Evolutionary conservation across 2,329 filamentous ascomycete genomes (phyloP), one percentile per base, ranked within the genome.

Genomic region (Aaosphaeria pasadenensis): DNA sequence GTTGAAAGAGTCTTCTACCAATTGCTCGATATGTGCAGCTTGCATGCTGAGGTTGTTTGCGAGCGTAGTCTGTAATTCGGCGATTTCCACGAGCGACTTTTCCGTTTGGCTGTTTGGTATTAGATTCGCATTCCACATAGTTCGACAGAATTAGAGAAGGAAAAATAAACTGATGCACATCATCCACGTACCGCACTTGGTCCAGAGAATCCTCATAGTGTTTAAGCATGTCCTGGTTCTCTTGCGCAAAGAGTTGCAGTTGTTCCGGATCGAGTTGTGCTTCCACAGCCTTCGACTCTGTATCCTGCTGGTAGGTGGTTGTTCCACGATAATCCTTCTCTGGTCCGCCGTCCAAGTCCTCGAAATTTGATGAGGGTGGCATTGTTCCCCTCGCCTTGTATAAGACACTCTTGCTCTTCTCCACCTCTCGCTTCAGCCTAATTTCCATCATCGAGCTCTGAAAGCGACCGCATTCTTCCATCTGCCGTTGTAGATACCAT

Each of bases 391-490:
- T 76, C 3, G 81, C 78, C 68, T 89, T 91, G 55, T 90, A 88
- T 47, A 96, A 74, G 50, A 92, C 81, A 64, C 89, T 95, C 71
- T 89, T 89, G 63, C 86, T 91, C 81, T 88, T 94, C 74, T 97
- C 91, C 69, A 92, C 79, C 68, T 95, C 89, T 46, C 94, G 78
- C 63, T 85, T 84, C 57, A 97, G 77, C 59, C 94, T 77, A 62
- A 89, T 88, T 74, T 96, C 91, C 80, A 97, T 96, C 90, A 97
- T 96, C 44, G 81, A 82, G 60, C 89, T 85, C 75, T 97, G 92
- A 54, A 87, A 84, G 59, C 83, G 80, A 39, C 88, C 87, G 48
- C 87, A 91, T 55, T 83, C 79, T 71, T 94, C 88, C 53, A 97
- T 72, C 60, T 84, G 80, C 64, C 86, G 80, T 54, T 88, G 80